phyloP scores from a whole-genome alignment of 495 filamentous ascomycete genomes.

The Neurospora sp. region DNA sequence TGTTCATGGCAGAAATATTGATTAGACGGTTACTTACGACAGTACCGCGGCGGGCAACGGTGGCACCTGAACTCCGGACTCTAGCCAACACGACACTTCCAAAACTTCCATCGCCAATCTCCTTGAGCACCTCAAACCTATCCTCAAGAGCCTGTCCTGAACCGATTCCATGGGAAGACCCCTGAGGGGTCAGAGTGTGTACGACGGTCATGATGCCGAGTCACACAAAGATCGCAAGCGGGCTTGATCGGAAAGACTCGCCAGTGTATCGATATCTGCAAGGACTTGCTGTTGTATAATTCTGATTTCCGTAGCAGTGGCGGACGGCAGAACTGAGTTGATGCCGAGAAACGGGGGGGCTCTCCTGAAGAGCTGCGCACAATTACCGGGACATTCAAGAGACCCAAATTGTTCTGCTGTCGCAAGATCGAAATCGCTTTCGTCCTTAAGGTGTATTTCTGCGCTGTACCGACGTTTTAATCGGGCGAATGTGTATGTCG shows the following conservation, averaged over 20 bases:
- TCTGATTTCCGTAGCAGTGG: conserved; percentile 5
- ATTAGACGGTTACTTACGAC: conserved; percentile 52
- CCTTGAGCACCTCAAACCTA: conserved; percentile 92
- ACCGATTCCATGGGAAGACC: conserved; percentile 34
- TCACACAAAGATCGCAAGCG: not conserved
- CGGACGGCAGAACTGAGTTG: conserved; percentile 1
- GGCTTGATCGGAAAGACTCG: not conserved
- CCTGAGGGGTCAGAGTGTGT: conserved; percentile 52
- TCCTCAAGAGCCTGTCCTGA: conserved; percentile 54
- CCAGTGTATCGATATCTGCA: not conserved
- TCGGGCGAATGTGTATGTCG: conserved; percentile 2
- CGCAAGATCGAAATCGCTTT: not conserved
- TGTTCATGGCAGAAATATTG: not conserved
- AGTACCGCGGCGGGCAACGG: conserved; percentile 80
- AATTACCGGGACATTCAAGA: conserved; percentile 29
- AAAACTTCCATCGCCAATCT: conserved; percentile 98
- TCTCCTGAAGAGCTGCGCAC: conserved; percentile 22
- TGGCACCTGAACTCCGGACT: conserved; percentile 79
- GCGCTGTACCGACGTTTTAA: not conserved
- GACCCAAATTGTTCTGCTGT: not conserved
- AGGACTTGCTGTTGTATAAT: not conserved
- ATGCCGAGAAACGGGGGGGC: conserved; percentile 11
- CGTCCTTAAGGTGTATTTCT: not conserved
- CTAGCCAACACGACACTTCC: conserved; percentile 89
- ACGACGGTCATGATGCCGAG: conserved; percentile 53